Evolutionary conservation across 495 filamentous ascomycete species (phyloP).

Genomic region (Bacidia gigantensis): DNA sequence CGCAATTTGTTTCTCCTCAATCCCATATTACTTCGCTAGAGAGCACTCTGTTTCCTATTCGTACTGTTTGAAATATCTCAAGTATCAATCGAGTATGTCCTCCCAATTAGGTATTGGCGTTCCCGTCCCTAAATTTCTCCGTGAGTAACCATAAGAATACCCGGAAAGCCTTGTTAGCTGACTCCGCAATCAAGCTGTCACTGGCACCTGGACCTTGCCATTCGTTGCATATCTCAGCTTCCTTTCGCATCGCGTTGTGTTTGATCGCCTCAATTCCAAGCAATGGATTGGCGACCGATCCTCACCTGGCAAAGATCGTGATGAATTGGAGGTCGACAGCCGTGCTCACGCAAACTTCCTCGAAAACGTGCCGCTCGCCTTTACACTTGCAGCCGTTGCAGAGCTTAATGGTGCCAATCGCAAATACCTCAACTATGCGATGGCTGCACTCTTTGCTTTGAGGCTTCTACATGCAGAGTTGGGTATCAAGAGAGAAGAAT

Average conservation of each 20-base stretch:
- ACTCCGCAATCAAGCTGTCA: constrained; percentile 23
- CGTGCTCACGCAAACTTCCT: constrained; percentile 30
- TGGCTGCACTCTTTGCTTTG: constrained; percentile 26
- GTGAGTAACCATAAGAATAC: constrained; percentile 6
- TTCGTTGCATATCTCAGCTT: constrained; percentile 32
- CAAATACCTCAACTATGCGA: constrained; percentile 22
- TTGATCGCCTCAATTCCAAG: constrained; percentile 23
- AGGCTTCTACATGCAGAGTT: constrained; percentile 29
- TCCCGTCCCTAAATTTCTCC: constrained; percentile 22
- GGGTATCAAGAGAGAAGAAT: constrained; percentile 21
- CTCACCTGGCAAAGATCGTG: constrained; percentile 6
- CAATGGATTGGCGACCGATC: constrained; percentile 23
- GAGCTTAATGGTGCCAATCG: constrained; percentile 32
- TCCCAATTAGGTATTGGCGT: constrained; percentile 20
- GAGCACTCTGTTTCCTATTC: no score
- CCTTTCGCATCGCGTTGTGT: constrained; percentile 28
- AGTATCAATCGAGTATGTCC: constrained; percentile 10
- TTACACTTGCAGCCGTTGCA: constrained; percentile 22
- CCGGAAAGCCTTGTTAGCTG: background rate
- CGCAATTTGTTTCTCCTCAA: background rate
- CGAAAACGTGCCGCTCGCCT: constrained; percentile 31
- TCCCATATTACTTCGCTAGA: no score
- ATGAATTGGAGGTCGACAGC: constrained; percentile 21
- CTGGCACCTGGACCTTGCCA: constrained; percentile 31
- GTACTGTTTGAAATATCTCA: background rate